These are phyloP conservation scores for Neurospora sp. DNA, from an alignment of 495 filamentous ascomycete genomes.

Conservation along the genomic window DNA sequence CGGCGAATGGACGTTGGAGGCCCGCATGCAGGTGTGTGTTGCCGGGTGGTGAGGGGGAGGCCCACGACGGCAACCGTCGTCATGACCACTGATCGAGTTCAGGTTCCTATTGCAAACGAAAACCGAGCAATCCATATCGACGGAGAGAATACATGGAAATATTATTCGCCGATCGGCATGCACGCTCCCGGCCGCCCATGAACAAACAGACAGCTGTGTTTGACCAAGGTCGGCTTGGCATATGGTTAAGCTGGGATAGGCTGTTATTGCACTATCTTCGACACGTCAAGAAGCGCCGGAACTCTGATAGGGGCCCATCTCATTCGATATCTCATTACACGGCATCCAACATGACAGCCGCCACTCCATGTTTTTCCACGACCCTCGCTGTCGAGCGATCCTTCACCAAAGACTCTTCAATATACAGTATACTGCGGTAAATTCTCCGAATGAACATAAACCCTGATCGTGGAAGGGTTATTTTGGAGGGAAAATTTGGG, in stretches of 20 bases:
- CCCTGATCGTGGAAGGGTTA: too few species aligned
- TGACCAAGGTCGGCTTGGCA: neutral
- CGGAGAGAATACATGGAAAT: neutral
- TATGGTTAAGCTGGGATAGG: neutral
- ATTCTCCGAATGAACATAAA: too few species aligned
- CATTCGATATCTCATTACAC: neutral
- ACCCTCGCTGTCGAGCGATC: too few species aligned
- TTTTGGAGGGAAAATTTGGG: too few species aligned
- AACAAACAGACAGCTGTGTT: neutral
- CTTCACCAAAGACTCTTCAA: too few species aligned
- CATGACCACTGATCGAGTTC: neutral
- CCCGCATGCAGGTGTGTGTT: neutral
- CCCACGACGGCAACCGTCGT: neutral
- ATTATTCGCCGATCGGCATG: neutral
- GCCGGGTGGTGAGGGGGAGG: neutral
- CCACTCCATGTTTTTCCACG: too few species aligned
- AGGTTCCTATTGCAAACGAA: neutral
- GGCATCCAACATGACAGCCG: too few species aligned
- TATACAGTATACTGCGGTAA: too few species aligned
- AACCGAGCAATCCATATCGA: neutral
- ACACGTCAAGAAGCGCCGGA: rapidly evolving
- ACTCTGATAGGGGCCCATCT: neutral
- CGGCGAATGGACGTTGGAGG: neutral
- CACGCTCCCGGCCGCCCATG: neutral
- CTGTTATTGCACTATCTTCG: neutral